Evolutionary conservation across 495 filamentous ascomycete genomes (phyloP).

Genomic region (Aspergillus bertholletiae): DNA sequence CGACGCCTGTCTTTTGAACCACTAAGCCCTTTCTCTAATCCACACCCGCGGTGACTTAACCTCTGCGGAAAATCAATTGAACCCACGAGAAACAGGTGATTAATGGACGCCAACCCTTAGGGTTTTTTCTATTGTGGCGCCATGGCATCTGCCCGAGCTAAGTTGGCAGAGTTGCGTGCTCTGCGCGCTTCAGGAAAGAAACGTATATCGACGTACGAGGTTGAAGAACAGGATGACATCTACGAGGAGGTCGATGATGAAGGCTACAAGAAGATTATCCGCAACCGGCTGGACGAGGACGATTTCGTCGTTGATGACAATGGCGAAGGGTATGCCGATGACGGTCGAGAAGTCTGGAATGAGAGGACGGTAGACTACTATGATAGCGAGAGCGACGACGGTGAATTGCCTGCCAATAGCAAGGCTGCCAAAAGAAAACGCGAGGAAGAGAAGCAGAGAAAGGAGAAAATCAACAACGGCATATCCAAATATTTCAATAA

Average conservation of each 20-base stretch:
- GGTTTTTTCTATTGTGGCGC: conserved; percentile 5
- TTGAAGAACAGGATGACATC: conserved; percentile 77
- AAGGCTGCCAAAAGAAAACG: conserved; percentile 82
- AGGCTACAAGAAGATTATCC: conserved; percentile 92
- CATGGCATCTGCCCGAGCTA: conserved; percentile 41
- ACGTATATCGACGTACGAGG: conserved; percentile 80
- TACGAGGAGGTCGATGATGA: conserved; percentile 98
- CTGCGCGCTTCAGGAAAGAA: conserved; percentile 89
- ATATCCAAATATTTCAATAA: conserved; percentile 93
- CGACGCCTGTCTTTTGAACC: conserved; percentile 3
- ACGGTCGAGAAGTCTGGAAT: conserved; percentile 97
- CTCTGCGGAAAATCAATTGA: neutral
- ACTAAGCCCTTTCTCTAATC: conserved; percentile 11
- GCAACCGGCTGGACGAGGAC: conserved; percentile 83
- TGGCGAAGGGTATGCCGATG: conserved; percentile 91
- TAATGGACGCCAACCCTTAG: conserved; percentile 10
- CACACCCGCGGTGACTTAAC: neutral
- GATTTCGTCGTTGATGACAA: conserved; percentile 97
- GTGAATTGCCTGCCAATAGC: conserved; percentile 58
- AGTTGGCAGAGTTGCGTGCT: conserved; percentile 75
- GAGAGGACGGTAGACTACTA: conserved; percentile 54
- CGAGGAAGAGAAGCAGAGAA: conserved; percentile 82
- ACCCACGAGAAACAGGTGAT: neutral
- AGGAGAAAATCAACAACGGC: conserved; percentile 81
- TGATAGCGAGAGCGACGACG: conserved; percentile 67